Conservation (phyloP, 75 land plant genomes). For the Cunninghamia lanceolata region DNA sequence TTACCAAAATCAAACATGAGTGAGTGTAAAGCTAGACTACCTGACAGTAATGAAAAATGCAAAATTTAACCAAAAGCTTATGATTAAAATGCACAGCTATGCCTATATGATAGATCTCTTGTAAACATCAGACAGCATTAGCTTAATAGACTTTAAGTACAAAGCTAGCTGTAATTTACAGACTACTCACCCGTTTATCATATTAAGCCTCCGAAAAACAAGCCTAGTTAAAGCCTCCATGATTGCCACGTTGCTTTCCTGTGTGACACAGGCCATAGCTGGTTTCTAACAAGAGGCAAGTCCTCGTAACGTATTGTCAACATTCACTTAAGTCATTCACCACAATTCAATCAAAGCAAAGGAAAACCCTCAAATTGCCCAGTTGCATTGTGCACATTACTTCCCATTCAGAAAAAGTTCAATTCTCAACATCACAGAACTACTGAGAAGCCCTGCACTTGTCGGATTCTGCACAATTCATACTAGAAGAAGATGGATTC, state of each 20-base stretch:
- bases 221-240: not conserved
- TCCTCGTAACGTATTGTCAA: not conserved
- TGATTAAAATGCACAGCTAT: not conserved
- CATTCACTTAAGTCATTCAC: not conserved
- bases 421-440: not conserved
- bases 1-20: not conserved
- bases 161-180: constrained; percentile 6
- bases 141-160: not conserved
- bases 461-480: constrained; percentile 1
- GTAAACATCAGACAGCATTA: not conserved
- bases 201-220: not conserved
- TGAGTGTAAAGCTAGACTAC: not conserved
- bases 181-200: not conserved
- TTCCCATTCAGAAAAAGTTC: not conserved
- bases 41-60: not conserved
- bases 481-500: not conserved
- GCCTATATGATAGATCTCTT: not conserved
- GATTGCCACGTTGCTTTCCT: not conserved
- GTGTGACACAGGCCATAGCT: not conserved
- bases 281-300: not conserved
- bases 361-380: not conserved
- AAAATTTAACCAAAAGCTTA: not conserved
- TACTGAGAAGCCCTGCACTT: constrained; percentile 3
- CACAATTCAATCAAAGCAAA: not conserved
- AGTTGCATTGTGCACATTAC: not conserved